Percentiles rank a stretch among this genome's conserved stretches.
These are phyloP conservation scores for Fusarium falciforme DNA, from an alignment of 2,329 filamentous ascomycete species.

Conservation along the genomic window DNA sequence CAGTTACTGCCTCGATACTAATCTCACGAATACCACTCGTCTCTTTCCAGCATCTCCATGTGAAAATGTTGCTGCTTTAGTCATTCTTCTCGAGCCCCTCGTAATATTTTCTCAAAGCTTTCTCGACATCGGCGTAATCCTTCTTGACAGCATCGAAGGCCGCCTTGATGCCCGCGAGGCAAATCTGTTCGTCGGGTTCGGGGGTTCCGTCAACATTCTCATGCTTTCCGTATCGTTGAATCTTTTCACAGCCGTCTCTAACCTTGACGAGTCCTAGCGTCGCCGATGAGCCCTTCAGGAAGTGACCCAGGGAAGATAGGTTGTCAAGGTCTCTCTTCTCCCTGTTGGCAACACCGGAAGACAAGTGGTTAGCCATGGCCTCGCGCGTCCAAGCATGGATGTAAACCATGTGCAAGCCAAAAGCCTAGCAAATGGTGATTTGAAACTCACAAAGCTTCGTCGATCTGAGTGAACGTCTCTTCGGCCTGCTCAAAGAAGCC, in stretches of 20 bases:
- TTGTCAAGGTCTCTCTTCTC: constrained; percentile 74
- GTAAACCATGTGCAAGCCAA: background rate
- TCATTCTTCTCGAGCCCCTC: constrained; percentile 38
- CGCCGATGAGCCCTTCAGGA: constrained; percentile 96
- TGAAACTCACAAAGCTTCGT: constrained; percentile 79
- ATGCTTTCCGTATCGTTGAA: constrained; percentile 88
- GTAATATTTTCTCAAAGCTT: constrained; percentile 76
- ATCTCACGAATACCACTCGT: background rate
- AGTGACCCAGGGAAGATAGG: constrained; percentile 89
- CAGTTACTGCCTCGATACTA: background rate
- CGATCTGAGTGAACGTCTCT: constrained; percentile 87
- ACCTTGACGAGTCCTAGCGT: constrained; percentile 92
- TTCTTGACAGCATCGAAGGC: constrained; percentile 78
- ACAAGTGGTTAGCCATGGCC: background rate
- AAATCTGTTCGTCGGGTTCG: constrained; percentile 74
- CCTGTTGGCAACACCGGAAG: constrained; percentile 57
- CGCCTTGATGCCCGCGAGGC: constrained; percentile 75
- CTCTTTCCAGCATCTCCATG: constrained; percentile 13
- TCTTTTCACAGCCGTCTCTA: constrained; percentile 94
- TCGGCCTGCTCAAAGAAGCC: constrained; percentile 95
- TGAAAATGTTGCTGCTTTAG: constrained; percentile 11
- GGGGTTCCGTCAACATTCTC: constrained; percentile 81
- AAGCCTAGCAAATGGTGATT: background rate
- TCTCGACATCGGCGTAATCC: constrained; percentile 81
- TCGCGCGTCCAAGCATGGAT: background rate